Conservation (phyloP, 352 stramenopile species). For the Phytophthora pistaciae region DNA sequence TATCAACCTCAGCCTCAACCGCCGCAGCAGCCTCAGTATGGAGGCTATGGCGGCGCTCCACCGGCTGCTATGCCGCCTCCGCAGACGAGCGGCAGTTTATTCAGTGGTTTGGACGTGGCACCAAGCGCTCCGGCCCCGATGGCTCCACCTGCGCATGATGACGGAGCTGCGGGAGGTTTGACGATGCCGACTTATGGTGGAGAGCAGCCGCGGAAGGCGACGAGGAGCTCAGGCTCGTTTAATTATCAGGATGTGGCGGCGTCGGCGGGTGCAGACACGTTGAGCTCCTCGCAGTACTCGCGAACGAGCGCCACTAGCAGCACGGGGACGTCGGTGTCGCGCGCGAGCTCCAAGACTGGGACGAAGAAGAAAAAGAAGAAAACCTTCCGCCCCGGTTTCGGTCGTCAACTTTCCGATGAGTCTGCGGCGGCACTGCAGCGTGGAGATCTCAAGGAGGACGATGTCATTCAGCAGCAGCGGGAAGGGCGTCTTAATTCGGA, state of each 20-base stretch:
- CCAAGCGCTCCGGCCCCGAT: constrained; percentile 14
- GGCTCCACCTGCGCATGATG: constrained; percentile 28
- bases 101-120: constrained; percentile 65
- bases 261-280: constrained; percentile 12
- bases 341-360: constrained; percentile 49
- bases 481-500: constrained; percentile 39
- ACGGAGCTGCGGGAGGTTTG: constrained; percentile 10
- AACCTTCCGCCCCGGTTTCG: constrained; percentile 85
- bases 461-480: constrained; percentile 59
- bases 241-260: constrained; percentile 70
- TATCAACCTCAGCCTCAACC: constrained; percentile 31
- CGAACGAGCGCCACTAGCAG: constrained; percentile 38
- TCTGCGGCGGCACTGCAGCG: constrained; percentile 79
- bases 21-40: constrained; percentile 36
- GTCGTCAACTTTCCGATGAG: constrained; percentile 86
- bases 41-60: constrained; percentile 29
- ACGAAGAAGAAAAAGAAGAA: constrained; percentile 88
- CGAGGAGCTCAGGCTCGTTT: constrained; percentile 54
- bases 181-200: constrained; percentile 22
- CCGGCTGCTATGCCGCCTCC: constrained; percentile 7
- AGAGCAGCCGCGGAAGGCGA: constrained; percentile 51
- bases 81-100: constrained; percentile 42
- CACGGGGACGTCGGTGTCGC: constrained; percentile 35
- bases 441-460: constrained; percentile 79
- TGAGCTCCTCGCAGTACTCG: constrained; percentile 31